Base-by-base conservation (phyloP, 2,329 filamentous ascomycete genomes). In the Phialocephala sp. region DNA sequence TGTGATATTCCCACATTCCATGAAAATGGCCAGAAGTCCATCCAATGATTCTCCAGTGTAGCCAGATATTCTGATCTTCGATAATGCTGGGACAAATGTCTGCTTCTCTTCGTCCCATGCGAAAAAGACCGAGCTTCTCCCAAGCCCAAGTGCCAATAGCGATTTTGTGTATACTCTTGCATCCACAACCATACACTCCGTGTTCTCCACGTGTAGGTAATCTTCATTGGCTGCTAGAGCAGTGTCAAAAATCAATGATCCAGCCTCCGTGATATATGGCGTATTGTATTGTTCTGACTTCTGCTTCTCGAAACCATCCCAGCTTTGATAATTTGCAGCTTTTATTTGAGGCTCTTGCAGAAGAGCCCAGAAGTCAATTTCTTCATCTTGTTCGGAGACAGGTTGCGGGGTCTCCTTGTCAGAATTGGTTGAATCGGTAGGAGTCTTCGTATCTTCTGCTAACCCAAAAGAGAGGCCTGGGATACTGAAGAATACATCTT, bases 61-160 rank as follows among this genome's bases (percentile, higher is more conserved):
- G 5, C 76, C 76, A 0, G 85, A 84, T 50, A 88, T 80, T 57
- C 85, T 81, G 66, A 86, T 79, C 8, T 78, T 76, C 0, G 80
- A 72, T 0, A 85, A 71, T 1, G 78, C 77, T 11, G 83, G 80
- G 18, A 78, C 76, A 71, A 94, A 92, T 0, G 78, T 79, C 27
- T 77, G 78, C 35, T 81, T 81, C 2, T 80, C 79, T 1, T 81
- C 75, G 59, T 89, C 80, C 82, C 87, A 92, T 0, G 77, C 74
- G 75, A 92, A 95, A 39, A 95, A 84, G 1, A 90, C 81, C 0
- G 91, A 94, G 45, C 88, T 89, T 57, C 91, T 84, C 0, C 91
- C 92, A 6, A 93, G 83, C 0, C 87, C 86, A 0, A 94, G 80
- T 14, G 87, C 85, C 67, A 90, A 80, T 0, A 94, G 79, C 12